Percentiles rank a stretch among this genome's conserved stretches.
phyloP scores from a whole-genome alignment of 352 stramenopile species.

The Pythium myriotylum region DNA sequence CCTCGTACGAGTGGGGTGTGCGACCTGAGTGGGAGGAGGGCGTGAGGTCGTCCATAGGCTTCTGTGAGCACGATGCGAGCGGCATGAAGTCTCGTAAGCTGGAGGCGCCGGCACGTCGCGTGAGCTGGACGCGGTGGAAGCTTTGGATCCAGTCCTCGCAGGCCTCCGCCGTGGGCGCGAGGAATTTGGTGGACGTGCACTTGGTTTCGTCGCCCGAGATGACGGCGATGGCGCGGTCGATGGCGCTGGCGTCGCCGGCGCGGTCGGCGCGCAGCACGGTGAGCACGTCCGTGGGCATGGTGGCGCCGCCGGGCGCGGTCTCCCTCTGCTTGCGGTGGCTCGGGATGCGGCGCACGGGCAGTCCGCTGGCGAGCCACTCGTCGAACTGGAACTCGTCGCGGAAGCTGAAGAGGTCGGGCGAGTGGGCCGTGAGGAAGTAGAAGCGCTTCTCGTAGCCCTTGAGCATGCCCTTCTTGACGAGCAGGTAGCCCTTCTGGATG shows the following conservation, averaged over 20 bases:
- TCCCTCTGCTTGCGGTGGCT: slow-evolving; percentile 34
- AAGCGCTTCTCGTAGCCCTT: slow-evolving; percentile 68
- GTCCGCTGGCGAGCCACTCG: slow-evolving; percentile 55
- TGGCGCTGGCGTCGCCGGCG: slow-evolving; percentile 20
- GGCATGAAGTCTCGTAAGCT: background rate
- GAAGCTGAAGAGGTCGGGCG: slow-evolving; percentile 56
- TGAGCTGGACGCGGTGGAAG: slow-evolving; percentile 62
- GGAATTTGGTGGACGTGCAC: slow-evolving; percentile 46
- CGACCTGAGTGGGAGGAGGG: background rate
- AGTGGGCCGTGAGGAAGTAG: slow-evolving; percentile 52
- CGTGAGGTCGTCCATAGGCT: background rate
- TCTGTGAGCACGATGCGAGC: background rate
- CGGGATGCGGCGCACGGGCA: slow-evolving; percentile 35
- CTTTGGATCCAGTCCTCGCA: slow-evolving; percentile 56
- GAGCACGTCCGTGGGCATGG: slow-evolving; percentile 32
- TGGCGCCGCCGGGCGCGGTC: slow-evolving; percentile 21
- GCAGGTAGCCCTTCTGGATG: slow-evolving; percentile 45
- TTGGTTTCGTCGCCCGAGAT: slow-evolving; percentile 45
- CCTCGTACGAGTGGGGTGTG: background rate
- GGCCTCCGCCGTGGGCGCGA: slow-evolving; percentile 41
- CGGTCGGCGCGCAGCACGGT: slow-evolving; percentile 56
- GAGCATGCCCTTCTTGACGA: slow-evolving; percentile 53
- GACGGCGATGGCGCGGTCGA: slow-evolving; percentile 52
- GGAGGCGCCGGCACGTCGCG: background rate
- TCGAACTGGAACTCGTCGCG: slow-evolving; percentile 70